Conservation (phyloP, 306 rosid genomes). For the Ormosia emarginata region DNA sequence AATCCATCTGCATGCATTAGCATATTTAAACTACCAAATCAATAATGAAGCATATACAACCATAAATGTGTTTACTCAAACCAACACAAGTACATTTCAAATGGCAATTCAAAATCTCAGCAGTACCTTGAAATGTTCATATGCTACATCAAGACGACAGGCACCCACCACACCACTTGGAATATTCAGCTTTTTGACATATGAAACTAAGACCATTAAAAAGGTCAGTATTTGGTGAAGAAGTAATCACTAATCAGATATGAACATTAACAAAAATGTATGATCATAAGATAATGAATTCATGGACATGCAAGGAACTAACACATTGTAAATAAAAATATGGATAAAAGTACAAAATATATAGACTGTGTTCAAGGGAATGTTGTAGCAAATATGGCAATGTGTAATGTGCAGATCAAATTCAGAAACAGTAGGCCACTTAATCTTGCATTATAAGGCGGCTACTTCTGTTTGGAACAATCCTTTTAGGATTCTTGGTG, state of each 20-base stretch:
- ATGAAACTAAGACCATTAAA: constrained; percentile 59
- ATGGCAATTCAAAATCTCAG: constrained; percentile 15
- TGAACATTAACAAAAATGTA: constrained; percentile 6
- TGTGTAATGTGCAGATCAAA: background rate
- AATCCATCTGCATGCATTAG: background rate
- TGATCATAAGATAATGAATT: background rate
- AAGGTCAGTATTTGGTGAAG: constrained; percentile 27
- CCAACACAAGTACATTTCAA: constrained; percentile 10
- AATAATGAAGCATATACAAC: background rate
- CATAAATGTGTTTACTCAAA: background rate
- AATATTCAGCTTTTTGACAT: constrained; percentile 86
- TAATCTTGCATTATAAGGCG: background rate
- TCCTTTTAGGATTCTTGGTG: background rate
- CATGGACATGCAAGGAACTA: background rate
- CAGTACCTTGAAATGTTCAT: constrained; percentile 90
- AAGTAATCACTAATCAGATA: background rate
- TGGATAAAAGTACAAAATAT: background rate
- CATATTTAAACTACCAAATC: constrained; percentile 1
- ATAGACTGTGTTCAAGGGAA: constrained; percentile 5
- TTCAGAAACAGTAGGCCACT: background rate
- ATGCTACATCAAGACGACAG: constrained; percentile 92
- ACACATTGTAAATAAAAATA: background rate
- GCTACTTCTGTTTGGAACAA: background rate
- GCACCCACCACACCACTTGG: constrained; percentile 99
- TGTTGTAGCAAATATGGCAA: background rate